Conservation (phyloP, 306 rosid genomes). For the Sicyos edulis region DNA sequence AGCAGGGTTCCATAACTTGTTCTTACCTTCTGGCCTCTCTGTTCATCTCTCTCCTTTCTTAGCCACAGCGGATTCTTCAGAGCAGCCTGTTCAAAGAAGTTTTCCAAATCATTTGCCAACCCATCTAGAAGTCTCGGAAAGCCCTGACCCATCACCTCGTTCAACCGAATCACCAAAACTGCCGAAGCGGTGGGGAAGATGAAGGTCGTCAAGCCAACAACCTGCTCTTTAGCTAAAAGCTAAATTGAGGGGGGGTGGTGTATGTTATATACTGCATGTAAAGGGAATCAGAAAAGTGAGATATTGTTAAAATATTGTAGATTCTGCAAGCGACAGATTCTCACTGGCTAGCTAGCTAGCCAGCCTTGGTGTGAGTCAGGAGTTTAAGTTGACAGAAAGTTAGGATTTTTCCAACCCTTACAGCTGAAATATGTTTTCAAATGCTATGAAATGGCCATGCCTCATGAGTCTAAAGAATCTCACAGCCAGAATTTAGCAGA, state of each 20-base stretch:
- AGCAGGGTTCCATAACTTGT: slow-evolving; percentile 18
- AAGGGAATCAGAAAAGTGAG: too few species aligned
- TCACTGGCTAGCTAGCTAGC: too few species aligned
- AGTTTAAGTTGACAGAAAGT: not conserved
- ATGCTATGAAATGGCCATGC: too few species aligned
- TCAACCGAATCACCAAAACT: slow-evolving; percentile 26
- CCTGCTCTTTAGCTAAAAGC: not conserved
- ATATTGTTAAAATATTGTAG: not conserved
- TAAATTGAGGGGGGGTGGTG: too few species aligned
- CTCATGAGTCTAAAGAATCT: not conserved
- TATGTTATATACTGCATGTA: too few species aligned
- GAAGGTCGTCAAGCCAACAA: slow-evolving; percentile 13
- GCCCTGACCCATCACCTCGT: slow-evolving; percentile 36
- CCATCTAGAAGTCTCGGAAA: slow-evolving; percentile 28
- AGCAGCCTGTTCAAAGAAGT: slow-evolving; percentile 30
- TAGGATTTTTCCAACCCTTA: too few species aligned
- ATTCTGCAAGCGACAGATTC: not conserved
- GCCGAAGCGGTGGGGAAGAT: slow-evolving; percentile 18
- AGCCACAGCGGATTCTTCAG: slow-evolving; percentile 33
- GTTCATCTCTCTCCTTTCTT: not conserved
- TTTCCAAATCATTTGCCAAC: slow-evolving; percentile 20
- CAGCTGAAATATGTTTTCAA: too few species aligned
- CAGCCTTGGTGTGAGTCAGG: not conserved
- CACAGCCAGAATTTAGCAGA: not conserved
- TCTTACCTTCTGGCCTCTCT: slow-evolving; percentile 18